phyloP scores from a whole-genome alignment of 2,329 filamentous ascomycete genomes.

The Claviceps sp. region DNA sequence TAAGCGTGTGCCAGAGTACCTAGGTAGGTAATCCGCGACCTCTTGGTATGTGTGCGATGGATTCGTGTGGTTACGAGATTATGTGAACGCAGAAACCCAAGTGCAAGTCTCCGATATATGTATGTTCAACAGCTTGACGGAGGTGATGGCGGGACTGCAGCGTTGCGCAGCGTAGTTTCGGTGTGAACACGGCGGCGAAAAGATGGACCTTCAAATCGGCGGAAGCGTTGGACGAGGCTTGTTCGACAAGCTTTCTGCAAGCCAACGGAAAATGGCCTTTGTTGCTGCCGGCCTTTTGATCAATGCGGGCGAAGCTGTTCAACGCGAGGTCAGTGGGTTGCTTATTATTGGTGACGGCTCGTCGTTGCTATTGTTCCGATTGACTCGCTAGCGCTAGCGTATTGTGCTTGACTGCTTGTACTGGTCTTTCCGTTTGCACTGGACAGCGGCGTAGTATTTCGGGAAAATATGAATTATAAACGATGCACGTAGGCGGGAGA shows the following conservation, averaged over 20 bases:
- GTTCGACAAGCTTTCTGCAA: not conserved
- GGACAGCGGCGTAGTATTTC: not conserved
- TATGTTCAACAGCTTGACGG: too few species aligned
- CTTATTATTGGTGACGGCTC: not conserved
- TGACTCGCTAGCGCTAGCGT: not conserved
- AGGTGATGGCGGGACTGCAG: too few species aligned
- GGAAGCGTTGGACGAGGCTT: not conserved
- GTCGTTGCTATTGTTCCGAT: conserved; percentile 2
- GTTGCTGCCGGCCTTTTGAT: conserved; percentile 1
- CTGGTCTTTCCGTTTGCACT: not conserved
- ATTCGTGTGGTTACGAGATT: not conserved
- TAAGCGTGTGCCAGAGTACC: not conserved
- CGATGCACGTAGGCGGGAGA: too few species aligned
- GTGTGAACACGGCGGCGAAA: too few species aligned
- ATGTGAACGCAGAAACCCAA: too few species aligned
- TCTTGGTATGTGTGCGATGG: not conserved
- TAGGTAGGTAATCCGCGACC: not conserved
- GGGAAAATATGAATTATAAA: too few species aligned
- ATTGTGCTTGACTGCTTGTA: not conserved
- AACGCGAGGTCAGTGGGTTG: not conserved
- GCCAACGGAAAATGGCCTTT: not conserved
- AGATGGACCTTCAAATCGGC: too few species aligned
- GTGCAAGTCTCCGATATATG: too few species aligned
- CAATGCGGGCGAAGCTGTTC: not conserved
- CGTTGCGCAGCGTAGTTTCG: too few species aligned